These are phyloP conservation scores for Pseudogymnoascus sp. DNA, from an alignment of 2,329 filamentous ascomycete genomes.

Conservation along the genomic window DNA sequence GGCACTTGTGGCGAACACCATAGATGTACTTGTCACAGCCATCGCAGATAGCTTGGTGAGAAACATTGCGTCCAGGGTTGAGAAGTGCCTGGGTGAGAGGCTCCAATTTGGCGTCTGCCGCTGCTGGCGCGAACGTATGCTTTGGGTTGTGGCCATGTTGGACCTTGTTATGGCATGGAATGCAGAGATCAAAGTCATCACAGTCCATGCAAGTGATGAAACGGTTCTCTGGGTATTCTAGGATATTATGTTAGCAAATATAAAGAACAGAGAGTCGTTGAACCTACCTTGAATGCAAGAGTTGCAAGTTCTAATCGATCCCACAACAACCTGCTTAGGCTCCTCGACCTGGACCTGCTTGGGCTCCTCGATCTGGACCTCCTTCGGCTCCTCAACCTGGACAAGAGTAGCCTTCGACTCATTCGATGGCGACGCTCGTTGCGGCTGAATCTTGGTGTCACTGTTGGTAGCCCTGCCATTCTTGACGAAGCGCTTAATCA, in stretches of 20 bases:
- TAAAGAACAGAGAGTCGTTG: slow-evolving; percentile 13
- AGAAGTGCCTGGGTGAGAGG: slow-evolving; percentile 60
- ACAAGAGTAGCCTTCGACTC: slow-evolving; percentile 24
- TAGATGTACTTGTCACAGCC: slow-evolving; percentile 82
- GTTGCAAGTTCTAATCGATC: slow-evolving; percentile 48
- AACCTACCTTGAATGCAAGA: slow-evolving; percentile 54
- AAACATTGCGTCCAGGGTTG: slow-evolving; percentile 68
- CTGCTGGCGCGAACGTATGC: slow-evolving; percentile 69
- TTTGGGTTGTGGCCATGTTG: slow-evolving; percentile 86
- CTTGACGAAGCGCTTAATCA: slow-evolving; percentile 82
- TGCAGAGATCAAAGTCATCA: slow-evolving; percentile 88
- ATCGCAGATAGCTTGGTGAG: slow-evolving; percentile 88
- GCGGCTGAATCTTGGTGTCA: slow-evolving; percentile 71
- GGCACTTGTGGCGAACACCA: slow-evolving; percentile 91
- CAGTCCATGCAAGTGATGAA: slow-evolving; percentile 83
- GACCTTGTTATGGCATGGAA: slow-evolving; percentile 66
- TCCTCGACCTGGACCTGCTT: slow-evolving; percentile 20
- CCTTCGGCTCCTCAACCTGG: slow-evolving; percentile 18
- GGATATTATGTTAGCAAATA: slow-evolving; percentile 20
- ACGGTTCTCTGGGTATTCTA: slow-evolving; percentile 58
- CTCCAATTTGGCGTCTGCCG: slow-evolving; percentile 55
- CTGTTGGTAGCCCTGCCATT: slow-evolving; percentile 76
- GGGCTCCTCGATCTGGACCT: slow-evolving; percentile 16
- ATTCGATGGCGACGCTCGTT: slow-evolving; percentile 41
- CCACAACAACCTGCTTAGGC: slow-evolving; percentile 17